Conservation (phyloP, 139 green algal genomes). For the Coelastrella sp. region DNA sequence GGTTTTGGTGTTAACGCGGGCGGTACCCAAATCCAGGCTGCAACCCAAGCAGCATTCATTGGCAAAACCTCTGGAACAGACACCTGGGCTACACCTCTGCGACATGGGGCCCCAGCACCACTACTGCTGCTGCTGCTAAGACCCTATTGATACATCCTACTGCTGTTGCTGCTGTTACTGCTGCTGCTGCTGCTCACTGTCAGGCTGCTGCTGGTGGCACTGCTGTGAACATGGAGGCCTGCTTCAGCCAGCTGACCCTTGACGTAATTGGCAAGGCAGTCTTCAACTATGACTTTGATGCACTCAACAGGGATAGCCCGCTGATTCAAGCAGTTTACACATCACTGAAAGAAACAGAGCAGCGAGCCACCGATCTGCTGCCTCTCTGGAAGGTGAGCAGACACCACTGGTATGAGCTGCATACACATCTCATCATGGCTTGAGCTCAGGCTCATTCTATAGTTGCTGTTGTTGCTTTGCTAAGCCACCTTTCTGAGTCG, state of each 20-base stretch:
- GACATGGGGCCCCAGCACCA: no score
- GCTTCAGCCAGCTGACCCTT: slow-evolving; percentile 96
- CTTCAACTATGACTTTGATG: slow-evolving; percentile 99
- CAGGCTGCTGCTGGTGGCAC: slow-evolving; percentile 35
- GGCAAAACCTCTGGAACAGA: no score
- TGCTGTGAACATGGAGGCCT: slow-evolving; percentile 95
- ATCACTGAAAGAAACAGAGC: slow-evolving; percentile 98
- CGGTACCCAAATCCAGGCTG: background rate
- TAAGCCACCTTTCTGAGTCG: no score
- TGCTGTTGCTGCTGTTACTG: no score
- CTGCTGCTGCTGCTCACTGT: background rate
- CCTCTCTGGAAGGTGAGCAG: slow-evolving; percentile 92
- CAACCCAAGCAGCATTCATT: background rate
- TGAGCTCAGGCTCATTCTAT: no score
- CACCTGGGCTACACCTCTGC: no score
- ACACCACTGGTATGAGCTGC: no score
- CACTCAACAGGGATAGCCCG: slow-evolving; percentile 75
- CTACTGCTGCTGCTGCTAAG: no score
- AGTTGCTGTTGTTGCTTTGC: no score
- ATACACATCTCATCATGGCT: background rate
- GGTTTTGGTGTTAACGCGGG: background rate
- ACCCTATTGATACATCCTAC: no score
- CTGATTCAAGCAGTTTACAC: slow-evolving; percentile 93
- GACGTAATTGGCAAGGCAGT: slow-evolving; percentile 98
- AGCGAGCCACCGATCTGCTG: slow-evolving; percentile 94